Percentiles rank a stretch among this genome's conserved stretches.
These are phyloP conservation scores for Yamadazyma songkhlaensis DNA, from an alignment of 1,139 yeast species.

Conservation along the genomic window DNA sequence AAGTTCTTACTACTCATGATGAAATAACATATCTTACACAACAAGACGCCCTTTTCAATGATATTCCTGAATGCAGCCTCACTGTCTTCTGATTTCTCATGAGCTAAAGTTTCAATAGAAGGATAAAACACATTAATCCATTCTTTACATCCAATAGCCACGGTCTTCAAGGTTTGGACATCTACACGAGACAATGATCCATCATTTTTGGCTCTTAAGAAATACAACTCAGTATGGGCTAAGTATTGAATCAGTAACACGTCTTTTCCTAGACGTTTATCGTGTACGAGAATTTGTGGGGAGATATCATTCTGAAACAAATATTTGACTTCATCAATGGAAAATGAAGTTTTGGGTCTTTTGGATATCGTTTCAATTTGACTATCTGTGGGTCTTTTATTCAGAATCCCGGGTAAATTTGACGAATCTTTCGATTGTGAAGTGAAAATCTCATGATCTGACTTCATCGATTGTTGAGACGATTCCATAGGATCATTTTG, in stretches of 20 bases:
- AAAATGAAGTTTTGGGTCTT: too few relatives aligned
- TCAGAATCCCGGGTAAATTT: too few relatives aligned
- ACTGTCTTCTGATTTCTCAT: background rate
- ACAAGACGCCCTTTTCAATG: conserved; percentile 2
- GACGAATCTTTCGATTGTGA: too few relatives aligned
- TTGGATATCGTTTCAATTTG: too few relatives aligned
- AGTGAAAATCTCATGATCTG: too few relatives aligned
- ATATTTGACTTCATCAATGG: too few relatives aligned
- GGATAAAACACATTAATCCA: background rate
- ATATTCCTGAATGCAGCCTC: background rate
- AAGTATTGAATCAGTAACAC: conserved; percentile 1
- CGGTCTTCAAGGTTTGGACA: background rate
- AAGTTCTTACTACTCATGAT: conserved; percentile 1
- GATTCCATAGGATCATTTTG: too few relatives aligned
- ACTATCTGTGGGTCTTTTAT: too few relatives aligned
- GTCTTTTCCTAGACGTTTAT: too few relatives aligned
- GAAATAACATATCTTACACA: conserved; percentile 4
- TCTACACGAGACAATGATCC: background rate
- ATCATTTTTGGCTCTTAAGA: conserved; percentile 1
- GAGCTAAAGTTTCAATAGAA: background rate
- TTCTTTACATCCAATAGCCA: conserved; percentile 2
- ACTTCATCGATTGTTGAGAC: too few relatives aligned
- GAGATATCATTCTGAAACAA: too few relatives aligned
- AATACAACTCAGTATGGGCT: conserved; percentile 3
- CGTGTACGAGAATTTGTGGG: too few relatives aligned